Evolutionary conservation across 225 moss, liverwort and hornwort species (phyloP), one percentile per base, ranked within the genome.

Genomic region (Climacium dendroides): DNA sequence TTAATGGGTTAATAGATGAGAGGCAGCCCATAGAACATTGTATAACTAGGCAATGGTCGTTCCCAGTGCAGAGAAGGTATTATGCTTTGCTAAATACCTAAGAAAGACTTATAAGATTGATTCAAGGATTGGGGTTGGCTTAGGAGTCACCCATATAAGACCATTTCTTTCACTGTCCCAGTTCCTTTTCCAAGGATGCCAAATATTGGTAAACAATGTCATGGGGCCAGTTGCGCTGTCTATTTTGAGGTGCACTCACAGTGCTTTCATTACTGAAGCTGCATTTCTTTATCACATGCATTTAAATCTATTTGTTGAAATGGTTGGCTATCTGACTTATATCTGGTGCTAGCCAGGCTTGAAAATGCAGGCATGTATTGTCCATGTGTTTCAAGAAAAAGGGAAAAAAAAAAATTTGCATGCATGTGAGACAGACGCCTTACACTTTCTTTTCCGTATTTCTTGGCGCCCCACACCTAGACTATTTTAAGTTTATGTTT

Each of bases 11-110:
- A 11, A 11, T 47, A 1, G 2, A 6, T 19, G 2, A 73, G 19
- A 30, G 30, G 30, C 3, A 0, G 4, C 2, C 4, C 11, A 7
- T 1, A 19, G 18, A 48, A 19, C 19, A 48, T 19, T 20, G 20
- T 48, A 32, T 50, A 19, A 50, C 13, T 4, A 74, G 0, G 11
- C 34, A 32, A 13, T 50, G 19, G 7, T 50, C 20, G 2, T 20
- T 11, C 7, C 1, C 6, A 2, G 4, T 12, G 19, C 0, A 28
- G 0, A 2, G 2, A 45, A 45, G 16, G 45, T 17, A 71, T 43
- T 26, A 16, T 45, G 6, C 28, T 16, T 17, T 71, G 9, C 9
- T 72, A 17, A 3, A 28, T 13, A 10, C 2, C 1, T 9, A 1
- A 1, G 74, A 48, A 4, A 19, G 2, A 74, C 48, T 48, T 11